Percentiles rank a stretch among this genome's conserved stretches.
These are phyloP conservation scores for Mucuna pruriens DNA, from an alignment of 306 rosid genomes.

Conservation along the genomic window DNA sequence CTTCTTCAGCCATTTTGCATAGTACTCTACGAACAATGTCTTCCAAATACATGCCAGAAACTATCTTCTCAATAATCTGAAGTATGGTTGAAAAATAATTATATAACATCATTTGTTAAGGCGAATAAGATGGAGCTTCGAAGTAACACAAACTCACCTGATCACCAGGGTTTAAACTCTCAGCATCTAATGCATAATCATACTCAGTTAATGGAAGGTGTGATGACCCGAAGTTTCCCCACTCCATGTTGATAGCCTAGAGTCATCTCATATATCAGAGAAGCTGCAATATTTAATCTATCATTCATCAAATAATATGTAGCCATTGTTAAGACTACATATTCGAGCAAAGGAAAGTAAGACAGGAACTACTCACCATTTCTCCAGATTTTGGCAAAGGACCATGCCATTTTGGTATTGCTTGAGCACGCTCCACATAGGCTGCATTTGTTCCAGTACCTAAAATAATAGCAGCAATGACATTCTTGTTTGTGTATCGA, in stretches of 20 bases:
- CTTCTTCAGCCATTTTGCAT: conserved; percentile 84
- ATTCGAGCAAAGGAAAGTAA: conserved; percentile 21
- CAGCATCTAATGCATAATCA: conserved; percentile 73
- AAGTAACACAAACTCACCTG: conserved; percentile 55
- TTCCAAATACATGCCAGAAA: conserved; percentile 93
- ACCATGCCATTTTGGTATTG: conserved; percentile 97
- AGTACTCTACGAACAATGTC: conserved; percentile 83
- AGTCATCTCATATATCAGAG: conserved; percentile 17
- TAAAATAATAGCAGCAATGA: conserved; percentile 81
- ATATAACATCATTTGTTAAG: neutral
- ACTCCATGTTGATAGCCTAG: conserved; percentile 94
- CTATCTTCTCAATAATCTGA: conserved; percentile 87
- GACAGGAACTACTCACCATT: conserved; percentile 60
- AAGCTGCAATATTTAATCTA: conserved; percentile 30
- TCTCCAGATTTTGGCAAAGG: conserved; percentile 83
- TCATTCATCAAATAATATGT: conserved; percentile 13
- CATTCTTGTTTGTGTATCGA: conserved; percentile 66
- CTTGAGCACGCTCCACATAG: conserved; percentile 81
- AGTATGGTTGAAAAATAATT: neutral
- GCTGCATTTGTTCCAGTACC: conserved; percentile 98
- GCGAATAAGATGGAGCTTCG: neutral
- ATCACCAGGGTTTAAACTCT: conserved; percentile 90
- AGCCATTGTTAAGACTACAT: conserved; percentile 15
- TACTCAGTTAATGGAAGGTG: conserved; percentile 88
- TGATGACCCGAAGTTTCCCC: conserved; percentile 90